Base-by-base conservation (phyloP, 192 early-diverging fungal species). In the Diversispora eburnea region DNA sequence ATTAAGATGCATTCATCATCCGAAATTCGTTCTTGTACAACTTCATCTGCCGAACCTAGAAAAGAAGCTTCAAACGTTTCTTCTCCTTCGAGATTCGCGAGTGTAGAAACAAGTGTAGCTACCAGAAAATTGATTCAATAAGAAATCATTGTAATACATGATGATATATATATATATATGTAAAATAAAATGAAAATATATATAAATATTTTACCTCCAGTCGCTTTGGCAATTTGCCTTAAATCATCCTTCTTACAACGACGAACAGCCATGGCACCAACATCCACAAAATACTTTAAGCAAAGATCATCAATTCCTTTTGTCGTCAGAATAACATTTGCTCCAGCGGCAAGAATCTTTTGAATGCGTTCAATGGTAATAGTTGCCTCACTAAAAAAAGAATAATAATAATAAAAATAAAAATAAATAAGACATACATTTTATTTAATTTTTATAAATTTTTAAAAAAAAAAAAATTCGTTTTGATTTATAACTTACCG, bases 291-390 rank as follows among this genome's bases (percentile, higher is more conserved):
- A 75, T 94, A 86, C 88, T 99, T 99, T 72, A 98, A 83, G 81
- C 95, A 99, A 79, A 98, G 83, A 69, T 99, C 98, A 84, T 99
- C 98, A 78, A 99, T 97, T 67, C 98, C 98, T 78, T 98, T 97
- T 46, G 98, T 99, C 52, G 96, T 99, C 70, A 99, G 81, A 56
- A 99, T 87, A 39, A 98, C 98, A 75, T 97, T 99, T 55, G 95
- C 96, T 25, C 98, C 98, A 8, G 98, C 89, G 33, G 81, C 91
- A 42, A 99, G 82, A 77, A 99, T 95, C 84, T 98, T 97, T 75
- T 94, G 84, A 68, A 96, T 95, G 43, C 95, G 88, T 79, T 99
- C 98, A 33, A 93, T 90, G 0, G 98, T 98, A 69, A 99, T 98
- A 63, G 93, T 95, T 68, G 92, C 91, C 81, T 98, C 98, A 70